These are phyloP conservation scores for Alternaria triticina DNA, from an alignment of 2,329 filamentous ascomycete genomes.

Conservation along the genomic window DNA sequence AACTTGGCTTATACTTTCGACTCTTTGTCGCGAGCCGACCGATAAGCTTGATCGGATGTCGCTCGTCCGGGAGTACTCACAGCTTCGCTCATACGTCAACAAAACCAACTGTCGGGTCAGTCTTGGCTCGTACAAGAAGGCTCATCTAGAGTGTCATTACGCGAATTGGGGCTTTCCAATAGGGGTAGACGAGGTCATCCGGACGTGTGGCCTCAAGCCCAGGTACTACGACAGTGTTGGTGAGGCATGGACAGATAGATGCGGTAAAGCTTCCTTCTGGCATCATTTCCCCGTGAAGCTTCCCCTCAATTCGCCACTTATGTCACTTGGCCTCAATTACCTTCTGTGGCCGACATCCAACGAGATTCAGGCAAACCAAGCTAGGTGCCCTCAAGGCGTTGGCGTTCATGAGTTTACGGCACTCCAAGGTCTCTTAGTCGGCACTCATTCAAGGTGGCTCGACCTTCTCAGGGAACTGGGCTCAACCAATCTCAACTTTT, in stretches of 20 bases:
- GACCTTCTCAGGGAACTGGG: slow-evolving; percentile 59
- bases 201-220: slow-evolving; percentile 56
- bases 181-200: slow-evolving; percentile 51
- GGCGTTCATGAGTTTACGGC: slow-evolving; percentile 62
- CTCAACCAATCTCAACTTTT: slow-evolving; percentile 65
- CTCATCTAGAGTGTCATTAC: slow-evolving; percentile 59
- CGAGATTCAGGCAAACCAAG: slow-evolving; percentile 59
- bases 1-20: slow-evolving; percentile 57
- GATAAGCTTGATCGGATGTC: slow-evolving; percentile 14
- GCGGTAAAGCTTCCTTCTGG: slow-evolving; percentile 49
- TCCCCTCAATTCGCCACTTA: slow-evolving; percentile 46
- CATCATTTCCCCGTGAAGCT: slow-evolving; percentile 54
- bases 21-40: slow-evolving; percentile 35
- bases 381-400: slow-evolving; percentile 55
- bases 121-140: slow-evolving; percentile 57
- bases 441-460: slow-evolving; percentile 56
- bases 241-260: slow-evolving; percentile 49
- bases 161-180: slow-evolving; percentile 50
- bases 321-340: slow-evolving; percentile 3
- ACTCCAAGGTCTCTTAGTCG: slow-evolving; percentile 57
- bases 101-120: slow-evolving; percentile 30
- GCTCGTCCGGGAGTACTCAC: slow-evolving; percentile 41
- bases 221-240: slow-evolving; percentile 55
- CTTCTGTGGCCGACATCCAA: slow-evolving; percentile 60
- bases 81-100: slow-evolving; percentile 35